Conservation (phyloP, 768 basidiomycete species). For the Mycena amicta region DNA sequence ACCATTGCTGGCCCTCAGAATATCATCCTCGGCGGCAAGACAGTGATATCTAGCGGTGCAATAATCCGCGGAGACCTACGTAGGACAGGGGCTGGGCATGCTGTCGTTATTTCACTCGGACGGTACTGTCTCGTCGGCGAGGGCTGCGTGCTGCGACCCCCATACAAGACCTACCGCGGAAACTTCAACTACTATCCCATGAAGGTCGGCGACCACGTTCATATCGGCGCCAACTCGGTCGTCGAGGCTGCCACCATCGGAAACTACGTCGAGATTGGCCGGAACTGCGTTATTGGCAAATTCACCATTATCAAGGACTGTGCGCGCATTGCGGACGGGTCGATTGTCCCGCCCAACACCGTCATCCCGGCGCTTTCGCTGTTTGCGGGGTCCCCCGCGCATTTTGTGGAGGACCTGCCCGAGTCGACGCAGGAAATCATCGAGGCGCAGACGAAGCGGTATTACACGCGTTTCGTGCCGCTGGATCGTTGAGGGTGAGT, state of each 20-base stretch:
- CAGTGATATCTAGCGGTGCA: constrained; percentile 87
- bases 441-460: constrained; percentile 82
- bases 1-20: constrained; percentile 93
- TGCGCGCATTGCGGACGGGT: constrained; percentile 85
- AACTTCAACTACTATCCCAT: constrained; percentile 98
- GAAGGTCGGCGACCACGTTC: constrained; percentile 94
- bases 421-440: constrained; percentile 94
- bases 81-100: constrained; percentile 86
- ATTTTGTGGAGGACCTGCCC: constrained; percentile 81
- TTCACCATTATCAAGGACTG: constrained; percentile 97
- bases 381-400: constrained; percentile 89
- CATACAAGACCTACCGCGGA: constrained; percentile 87
- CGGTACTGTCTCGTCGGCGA: constrained; percentile 92
- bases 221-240: constrained; percentile 86
- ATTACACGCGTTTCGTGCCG: constrained; percentile 83
- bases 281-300: constrained; percentile 95
- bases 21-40: constrained; percentile 96
- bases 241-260: constrained; percentile 96
- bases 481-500: constrained; percentile 37
- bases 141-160: constrained; percentile 86
- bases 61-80: constrained; percentile 94
- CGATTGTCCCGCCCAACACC: constrained; percentile 88
- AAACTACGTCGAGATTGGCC: constrained; percentile 91
- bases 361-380: constrained; percentile 87
- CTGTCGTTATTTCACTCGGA: constrained; percentile 91